phyloP scores from a whole-genome alignment of 345 rosid species.

The Citrus trifoliata region DNA sequence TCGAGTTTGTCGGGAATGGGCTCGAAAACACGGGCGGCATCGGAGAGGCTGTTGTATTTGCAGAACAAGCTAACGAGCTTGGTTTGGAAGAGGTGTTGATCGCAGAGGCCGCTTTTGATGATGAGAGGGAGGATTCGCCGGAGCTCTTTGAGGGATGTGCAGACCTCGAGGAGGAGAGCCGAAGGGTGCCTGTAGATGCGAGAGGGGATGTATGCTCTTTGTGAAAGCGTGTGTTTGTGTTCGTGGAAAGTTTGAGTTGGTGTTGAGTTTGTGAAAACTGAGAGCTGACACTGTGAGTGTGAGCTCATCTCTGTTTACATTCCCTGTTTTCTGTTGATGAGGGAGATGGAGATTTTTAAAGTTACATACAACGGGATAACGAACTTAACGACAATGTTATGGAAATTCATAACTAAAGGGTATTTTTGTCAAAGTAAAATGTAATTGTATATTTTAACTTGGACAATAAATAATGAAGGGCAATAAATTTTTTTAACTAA shows the following conservation, averaged over 20 bases:
- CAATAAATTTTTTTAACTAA: too few relatives aligned
- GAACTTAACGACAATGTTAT: background rate
- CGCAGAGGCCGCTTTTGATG: conserved; percentile 59
- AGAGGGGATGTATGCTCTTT: conserved; percentile 56
- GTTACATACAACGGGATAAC: background rate
- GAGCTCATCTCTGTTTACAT: conserved; percentile 22
- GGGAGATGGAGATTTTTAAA: too few relatives aligned
- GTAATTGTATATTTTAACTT: too few relatives aligned
- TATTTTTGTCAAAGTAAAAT: too few relatives aligned
- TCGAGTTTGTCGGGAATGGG: conserved; percentile 52
- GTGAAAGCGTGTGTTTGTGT: conserved; percentile 36
- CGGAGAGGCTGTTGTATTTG: conserved; percentile 51
- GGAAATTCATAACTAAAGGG: too few relatives aligned
- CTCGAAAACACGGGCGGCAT: conserved; percentile 78
- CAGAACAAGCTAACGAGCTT: conserved; percentile 80
- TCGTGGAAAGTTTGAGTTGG: background rate
- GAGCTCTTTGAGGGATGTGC: conserved; percentile 52
- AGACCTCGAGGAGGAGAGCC: conserved; percentile 71
- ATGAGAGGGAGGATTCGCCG: conserved; percentile 63
- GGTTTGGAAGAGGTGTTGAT: conserved; percentile 64
- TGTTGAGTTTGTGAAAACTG: conserved; percentile 11
- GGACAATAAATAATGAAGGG: too few relatives aligned
- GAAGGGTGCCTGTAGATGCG: conserved; percentile 74
- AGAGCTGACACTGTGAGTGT: conserved; percentile 9
- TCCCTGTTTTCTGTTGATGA: background rate